Conservation (phyloP, 2,329 filamentous ascomycete species). For the Acrocalymma vagum region DNA sequence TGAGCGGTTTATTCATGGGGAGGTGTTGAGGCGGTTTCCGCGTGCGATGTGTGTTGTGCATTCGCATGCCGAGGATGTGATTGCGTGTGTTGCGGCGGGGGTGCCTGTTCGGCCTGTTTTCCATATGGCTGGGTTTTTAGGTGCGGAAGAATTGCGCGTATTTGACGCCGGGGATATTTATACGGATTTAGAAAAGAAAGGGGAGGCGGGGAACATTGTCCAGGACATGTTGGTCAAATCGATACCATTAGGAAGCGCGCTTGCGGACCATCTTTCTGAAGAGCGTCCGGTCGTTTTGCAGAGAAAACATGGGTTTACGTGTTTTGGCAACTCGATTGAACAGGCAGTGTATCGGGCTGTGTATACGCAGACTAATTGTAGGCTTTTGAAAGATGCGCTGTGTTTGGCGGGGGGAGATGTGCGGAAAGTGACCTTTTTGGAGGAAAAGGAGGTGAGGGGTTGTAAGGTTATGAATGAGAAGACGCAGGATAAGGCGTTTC, state of each 20-base stretch:
- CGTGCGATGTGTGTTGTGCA: constrained; percentile 52
- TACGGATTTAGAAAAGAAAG: constrained; percentile 32
- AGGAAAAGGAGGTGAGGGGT: constrained; percentile 44
- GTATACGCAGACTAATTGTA: constrained; percentile 47
- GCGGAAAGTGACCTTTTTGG: constrained; percentile 37
- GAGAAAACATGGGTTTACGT: constrained; percentile 55
- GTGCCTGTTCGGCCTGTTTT: constrained; percentile 40
- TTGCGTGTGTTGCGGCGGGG: constrained; percentile 48
- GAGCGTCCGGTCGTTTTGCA: constrained; percentile 44
- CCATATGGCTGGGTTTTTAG: constrained; percentile 54
- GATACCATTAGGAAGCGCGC: constrained; percentile 24
- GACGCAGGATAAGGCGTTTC: constrained; percentile 48
- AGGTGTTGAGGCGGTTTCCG: constrained; percentile 48
- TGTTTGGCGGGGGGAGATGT: constrained; percentile 37
- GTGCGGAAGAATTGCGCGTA: constrained; percentile 17
- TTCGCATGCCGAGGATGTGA: constrained; percentile 48
- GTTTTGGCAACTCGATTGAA: constrained; percentile 46
- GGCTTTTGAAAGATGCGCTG: constrained; percentile 44
- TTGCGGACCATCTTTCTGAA: constrained; percentile 24
- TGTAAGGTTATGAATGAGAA: constrained; percentile 44
- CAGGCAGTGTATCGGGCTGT: constrained; percentile 52
- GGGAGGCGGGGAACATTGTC: constrained; percentile 4
- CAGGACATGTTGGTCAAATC: constrained; percentile 40
- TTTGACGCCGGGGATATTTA: constrained; percentile 25
- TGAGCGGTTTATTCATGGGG: constrained; percentile 55